These are phyloP conservation scores for Potentilla sterilis DNA, from an alignment of 306 rosid species.

Conservation along the genomic window DNA sequence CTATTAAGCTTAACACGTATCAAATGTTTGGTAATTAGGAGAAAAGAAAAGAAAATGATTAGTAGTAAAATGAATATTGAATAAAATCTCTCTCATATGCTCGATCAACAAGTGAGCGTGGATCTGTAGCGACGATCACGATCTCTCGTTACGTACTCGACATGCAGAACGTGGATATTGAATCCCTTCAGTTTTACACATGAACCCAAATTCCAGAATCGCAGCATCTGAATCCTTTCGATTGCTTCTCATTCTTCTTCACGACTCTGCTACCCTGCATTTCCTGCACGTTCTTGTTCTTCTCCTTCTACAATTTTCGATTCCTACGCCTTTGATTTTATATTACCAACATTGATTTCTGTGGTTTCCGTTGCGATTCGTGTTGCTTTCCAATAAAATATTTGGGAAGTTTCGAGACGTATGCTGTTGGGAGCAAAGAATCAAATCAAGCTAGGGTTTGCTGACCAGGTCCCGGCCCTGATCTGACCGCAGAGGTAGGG, in stretches of 20 bases:
- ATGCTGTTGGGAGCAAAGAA: constrained; percentile 6
- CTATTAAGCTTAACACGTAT: no score
- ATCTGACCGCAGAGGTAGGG: constrained; percentile 24
- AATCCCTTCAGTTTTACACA: constrained; percentile 1
- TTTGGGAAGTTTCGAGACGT: background rate
- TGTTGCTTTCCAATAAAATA: background rate
- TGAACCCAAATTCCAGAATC: constrained; percentile 6
- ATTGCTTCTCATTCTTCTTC: constrained; percentile 16
- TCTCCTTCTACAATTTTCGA: background rate
- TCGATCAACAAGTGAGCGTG: background rate
- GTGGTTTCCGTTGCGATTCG: background rate
- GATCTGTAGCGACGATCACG: constrained; percentile 20
- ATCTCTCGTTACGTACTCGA: constrained; percentile 5
- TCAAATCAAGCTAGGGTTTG: constrained; percentile 26
- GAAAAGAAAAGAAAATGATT: no score
- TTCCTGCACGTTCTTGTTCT: background rate
- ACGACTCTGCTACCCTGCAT: background rate
- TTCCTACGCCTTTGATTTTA: background rate
- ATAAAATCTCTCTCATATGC: background rate
- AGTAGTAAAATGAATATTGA: no score
- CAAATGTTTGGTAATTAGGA: no score
- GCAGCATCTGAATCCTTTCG: background rate
- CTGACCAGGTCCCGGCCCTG: constrained; percentile 31
- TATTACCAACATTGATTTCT: background rate
- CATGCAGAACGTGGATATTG: constrained; percentile 15